Evolutionary conservation across 768 basidiomycete genomes (phyloP).

Genomic region (Tylopilus cervinicoccineus): DNA sequence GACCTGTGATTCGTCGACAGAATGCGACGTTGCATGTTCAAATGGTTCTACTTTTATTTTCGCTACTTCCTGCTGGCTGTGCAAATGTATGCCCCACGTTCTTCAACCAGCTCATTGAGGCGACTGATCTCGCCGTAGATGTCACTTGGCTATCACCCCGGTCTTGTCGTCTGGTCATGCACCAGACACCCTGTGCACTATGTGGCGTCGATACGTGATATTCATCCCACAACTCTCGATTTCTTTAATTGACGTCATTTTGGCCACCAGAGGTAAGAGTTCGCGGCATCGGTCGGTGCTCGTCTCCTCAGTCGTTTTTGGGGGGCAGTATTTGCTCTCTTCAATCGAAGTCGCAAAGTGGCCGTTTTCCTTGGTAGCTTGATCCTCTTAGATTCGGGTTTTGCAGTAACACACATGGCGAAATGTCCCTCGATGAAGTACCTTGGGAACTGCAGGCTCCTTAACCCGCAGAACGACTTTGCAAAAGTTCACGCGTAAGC

Average conservation of each 20-base stretch:
- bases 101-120: neutral
- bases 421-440: neutral
- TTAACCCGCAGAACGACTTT: neutral
- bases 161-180: constrained; percentile 6
- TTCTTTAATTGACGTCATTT: constrained; percentile 20
- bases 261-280: constrained; percentile 24
- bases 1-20: neutral
- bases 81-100: constrained; percentile 6
- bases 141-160: constrained; percentile 5
- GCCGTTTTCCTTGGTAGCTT: constrained; percentile 12
- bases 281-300: neutral
- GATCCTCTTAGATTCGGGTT: constrained; percentile 18
- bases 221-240: constrained; percentile 5
- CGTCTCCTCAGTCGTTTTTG: neutral
- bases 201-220: constrained; percentile 10
- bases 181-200: constrained; percentile 7
- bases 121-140: constrained; percentile 1
- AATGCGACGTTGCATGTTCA: constrained; percentile 9
- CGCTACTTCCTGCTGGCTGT: constrained; percentile 11
- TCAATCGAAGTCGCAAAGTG: constrained; percentile 33
- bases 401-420: constrained; percentile 19
- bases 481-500: constrained; percentile 16
- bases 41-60: constrained; percentile 19
- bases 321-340: constrained; percentile 24
- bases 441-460: constrained; percentile 24